Evolutionary conservation across 139 green algal species (phyloP), one percentile per base, ranked within the genome.

Genomic region (Chloropicon primus): DNA sequence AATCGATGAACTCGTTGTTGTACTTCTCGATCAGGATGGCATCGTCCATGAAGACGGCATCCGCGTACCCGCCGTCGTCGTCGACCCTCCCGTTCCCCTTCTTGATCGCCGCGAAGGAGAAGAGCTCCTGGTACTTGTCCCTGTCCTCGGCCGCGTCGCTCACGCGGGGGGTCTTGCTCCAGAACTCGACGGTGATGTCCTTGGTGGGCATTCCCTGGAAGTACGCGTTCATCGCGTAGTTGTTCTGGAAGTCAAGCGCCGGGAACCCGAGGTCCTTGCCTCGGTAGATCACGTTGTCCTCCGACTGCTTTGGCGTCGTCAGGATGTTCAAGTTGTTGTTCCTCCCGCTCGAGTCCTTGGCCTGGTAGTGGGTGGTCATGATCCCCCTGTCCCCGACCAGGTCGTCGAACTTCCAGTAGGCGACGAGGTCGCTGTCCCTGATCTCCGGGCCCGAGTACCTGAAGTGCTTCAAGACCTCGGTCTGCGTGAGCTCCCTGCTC

Each of bases 321-420:
- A 89, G 29, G 23, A 96, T 80, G 24, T 74, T 73, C 77, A 96
- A 79, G 80, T 94, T 76, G 77, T 96, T 95, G 79, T 90, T 88
- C 23, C 86, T 82, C 21, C 88, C 86, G 21, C 76, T 87, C 24
- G 79, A 85, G 83, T 95, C 90, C 73, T 83, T 82, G 26, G 89
- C 90, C 22, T 81, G 54, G n/a, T 74, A 27, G 54, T 86, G 82
- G 53, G 24, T 53, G 2, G 71, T 79, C 73, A 76, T 80, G 5
- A 88, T 28, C 1, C 86, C 86, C 22, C 80, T 74, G 23, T 84
- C 77, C 22, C 41, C 41, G 73, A 78, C 84, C 22, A 86, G 85
- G 77, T 96, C 92, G 77, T 96, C 88, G 82, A 96, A 96, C 26
- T 91, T 86, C 92, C 92, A 96, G 78, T 92, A 96, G 0, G 91